Evolutionary conservation across 805 yeast species (phyloP).

Genomic region (Yamadazyma ubonensis): DNA sequence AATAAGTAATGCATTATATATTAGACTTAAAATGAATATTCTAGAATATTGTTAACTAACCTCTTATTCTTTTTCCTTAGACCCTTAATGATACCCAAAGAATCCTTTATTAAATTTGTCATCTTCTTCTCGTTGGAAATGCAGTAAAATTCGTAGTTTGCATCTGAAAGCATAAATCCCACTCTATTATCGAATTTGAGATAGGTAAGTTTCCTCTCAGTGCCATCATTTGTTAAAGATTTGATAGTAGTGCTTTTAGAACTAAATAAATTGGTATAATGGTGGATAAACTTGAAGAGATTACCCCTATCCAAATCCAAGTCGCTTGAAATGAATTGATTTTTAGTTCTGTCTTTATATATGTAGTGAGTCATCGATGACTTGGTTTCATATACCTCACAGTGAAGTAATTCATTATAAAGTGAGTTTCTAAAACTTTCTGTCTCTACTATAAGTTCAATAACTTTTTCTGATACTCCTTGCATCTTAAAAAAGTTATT

Average conservation of each 20-base stretch:
- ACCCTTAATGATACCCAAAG: constrained; percentile 71
- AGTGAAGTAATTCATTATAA: constrained; percentile 22
- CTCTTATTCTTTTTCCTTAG: constrained; percentile 68
- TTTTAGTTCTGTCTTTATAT: constrained; percentile 65
- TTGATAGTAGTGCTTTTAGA: constrained; percentile 19
- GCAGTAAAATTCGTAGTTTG: constrained; percentile 37
- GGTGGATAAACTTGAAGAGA: constrained; percentile 37
- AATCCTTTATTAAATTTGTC: constrained; percentile 56
- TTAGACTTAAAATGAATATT: constrained; percentile 12
- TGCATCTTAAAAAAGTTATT: constrained; percentile 78
- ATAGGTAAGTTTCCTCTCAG: constrained; percentile 46
- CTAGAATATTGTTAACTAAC: constrained; percentile 59
- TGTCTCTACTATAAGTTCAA: constrained; percentile 28
- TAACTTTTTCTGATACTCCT: constrained; percentile 52
- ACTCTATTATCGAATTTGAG: constrained; percentile 26
- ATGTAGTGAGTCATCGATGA: constrained; percentile 68
- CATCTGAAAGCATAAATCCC: constrained; percentile 40
- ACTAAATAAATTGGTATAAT: constrained; percentile 30
- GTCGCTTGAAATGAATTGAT: constrained; percentile 60
- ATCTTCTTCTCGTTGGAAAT: constrained; percentile 50
- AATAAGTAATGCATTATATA: constrained; percentile 19
- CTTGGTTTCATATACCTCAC: constrained; percentile 3
- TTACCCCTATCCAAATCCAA: constrained; percentile 19
- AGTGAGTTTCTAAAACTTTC: constrained; percentile 22
- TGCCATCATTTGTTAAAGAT: constrained; percentile 19